Evolutionary conservation across 225 moss, liverwort and hornwort genomes (phyloP), one percentile per base, ranked within the genome.

Genomic region (Polytrichum formosum): DNA sequence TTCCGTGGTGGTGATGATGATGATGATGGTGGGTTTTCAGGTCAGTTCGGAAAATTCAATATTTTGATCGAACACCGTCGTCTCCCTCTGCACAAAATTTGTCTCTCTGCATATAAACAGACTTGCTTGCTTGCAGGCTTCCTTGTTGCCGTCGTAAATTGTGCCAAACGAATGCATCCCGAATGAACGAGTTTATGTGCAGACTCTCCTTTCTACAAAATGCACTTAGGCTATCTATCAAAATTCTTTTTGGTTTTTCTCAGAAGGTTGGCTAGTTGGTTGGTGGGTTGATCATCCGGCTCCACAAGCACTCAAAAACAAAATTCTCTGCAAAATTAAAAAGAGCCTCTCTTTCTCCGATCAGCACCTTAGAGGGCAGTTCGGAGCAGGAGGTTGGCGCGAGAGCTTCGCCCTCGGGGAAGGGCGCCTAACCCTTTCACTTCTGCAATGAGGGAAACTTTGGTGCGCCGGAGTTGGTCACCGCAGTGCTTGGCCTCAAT

Each of bases 351-450:
- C 19, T 35, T 60, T 76, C 73, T 73, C 28, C 66, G 53, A 27
- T 31, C 53, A 27, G 64, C 63, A 33, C 74, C 72, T 84, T 80
- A 77, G 69, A 71, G 21, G 21, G 19, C 69, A 27, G 75, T 72
- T 66, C 75, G 76, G 26, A 71, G 61, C 26, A 69, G 76, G 69
- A 82, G 70, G 70, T 56, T 77, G 25, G 77, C 79, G 61, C 75
- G 82, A 58, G 82, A 80, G 82, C 85, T 79, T 60, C 83, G 75
- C 67, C 77, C 86, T 67, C 76, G 79, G 66, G 81, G 67, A 61
- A 87, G 87, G 72, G 76, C 75, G 74, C 76, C 86, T 35, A 88
- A 77, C 28, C 87, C 89, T 62, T 92, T 94, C 80, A 92, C 90
- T 70, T 94, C 90, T 56, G 77, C 77, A 73, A 91, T 87, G 63